Evolutionary conservation across 2,329 filamentous ascomycete genomes (phyloP).

Genomic region (Colletotrichum tropicale): DNA sequence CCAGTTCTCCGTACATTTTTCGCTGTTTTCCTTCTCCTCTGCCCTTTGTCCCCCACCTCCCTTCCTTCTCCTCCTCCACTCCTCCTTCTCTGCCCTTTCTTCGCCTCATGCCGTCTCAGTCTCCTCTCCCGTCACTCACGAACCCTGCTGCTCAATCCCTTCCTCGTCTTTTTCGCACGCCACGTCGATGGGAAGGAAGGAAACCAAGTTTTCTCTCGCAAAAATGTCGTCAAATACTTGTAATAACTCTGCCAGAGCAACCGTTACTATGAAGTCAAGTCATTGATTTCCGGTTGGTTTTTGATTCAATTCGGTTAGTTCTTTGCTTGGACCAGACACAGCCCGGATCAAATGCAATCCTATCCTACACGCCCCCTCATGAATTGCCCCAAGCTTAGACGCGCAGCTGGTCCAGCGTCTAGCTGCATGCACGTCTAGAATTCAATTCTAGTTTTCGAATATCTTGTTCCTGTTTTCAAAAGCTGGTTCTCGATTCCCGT

Average conservation of each 20-base stretch:
- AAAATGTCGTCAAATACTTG: neutral
- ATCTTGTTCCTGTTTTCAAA: accelerated
- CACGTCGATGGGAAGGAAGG: too few species aligned
- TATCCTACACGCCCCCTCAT: neutral
- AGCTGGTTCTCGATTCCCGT: accelerated
- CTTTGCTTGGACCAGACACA: neutral
- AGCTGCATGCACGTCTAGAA: neutral
- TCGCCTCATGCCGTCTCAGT: neutral
- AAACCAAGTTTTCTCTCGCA: accelerated
- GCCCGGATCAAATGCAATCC: accelerated
- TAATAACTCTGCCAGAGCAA: neutral
- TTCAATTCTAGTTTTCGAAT: neutral
- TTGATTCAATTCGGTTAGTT: too few species aligned
- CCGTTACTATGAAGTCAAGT: neutral
- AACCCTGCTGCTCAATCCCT: neutral
- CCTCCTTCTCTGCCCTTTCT: neutral
- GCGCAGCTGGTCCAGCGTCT: accelerated
- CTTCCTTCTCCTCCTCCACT: accelerated
- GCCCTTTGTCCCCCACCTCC: accelerated
- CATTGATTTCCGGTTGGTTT: neutral
- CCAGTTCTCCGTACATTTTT: neutral
- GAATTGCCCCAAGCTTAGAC: accelerated
- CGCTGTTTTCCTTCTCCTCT: neutral
- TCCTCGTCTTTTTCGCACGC: neutral
- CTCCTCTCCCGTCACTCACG: accelerated